phyloP scores from a whole-genome alignment of 2,329 filamentous ascomycete genomes.

The Proliferodiscus dingleyae region DNA sequence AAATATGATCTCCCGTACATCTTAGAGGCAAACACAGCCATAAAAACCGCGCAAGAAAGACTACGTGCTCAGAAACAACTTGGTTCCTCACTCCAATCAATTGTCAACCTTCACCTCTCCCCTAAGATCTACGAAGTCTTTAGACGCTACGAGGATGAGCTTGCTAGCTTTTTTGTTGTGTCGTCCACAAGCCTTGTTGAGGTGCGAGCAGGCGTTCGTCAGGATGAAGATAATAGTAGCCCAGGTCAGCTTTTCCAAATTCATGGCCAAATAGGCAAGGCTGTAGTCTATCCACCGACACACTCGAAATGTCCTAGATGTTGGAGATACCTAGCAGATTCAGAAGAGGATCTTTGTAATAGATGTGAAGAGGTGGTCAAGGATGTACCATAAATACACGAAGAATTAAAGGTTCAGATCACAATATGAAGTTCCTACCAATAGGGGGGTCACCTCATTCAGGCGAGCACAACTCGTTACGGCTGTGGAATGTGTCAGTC shows the following conservation, averaged over 20 bases:
- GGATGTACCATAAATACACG: no score
- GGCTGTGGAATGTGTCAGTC: no score
- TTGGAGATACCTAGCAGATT: conserved; percentile 78
- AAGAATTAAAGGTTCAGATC: neutral
- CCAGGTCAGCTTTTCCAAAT: conserved; percentile 22
- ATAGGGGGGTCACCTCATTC: no score
- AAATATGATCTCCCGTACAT: conserved; percentile 23
- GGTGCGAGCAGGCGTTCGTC: no score
- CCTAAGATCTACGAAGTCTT: conserved; percentile 28
- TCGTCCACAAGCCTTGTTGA: no score
- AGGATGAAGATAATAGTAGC: no score
- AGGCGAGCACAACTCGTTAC: no score
- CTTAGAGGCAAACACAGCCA: conserved; percentile 47
- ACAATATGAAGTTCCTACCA: no score
- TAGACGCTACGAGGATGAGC: conserved; percentile 34
- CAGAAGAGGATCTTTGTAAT: conserved; percentile 61
- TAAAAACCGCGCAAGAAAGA: conserved; percentile 71
- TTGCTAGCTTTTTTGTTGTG: conserved; percentile 61
- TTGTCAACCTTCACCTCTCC: conserved; percentile 53
- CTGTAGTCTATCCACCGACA: conserved; percentile 38
- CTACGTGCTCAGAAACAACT: conserved; percentile 67
- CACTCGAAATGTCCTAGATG: conserved; percentile 76
- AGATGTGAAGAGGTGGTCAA: conserved; percentile 66
- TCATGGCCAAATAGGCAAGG: conserved; percentile 18
- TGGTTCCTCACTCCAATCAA: conserved; percentile 76